Base-by-base conservation (phyloP, 129 eudicot genomes). In the Silybum marianum region DNA sequence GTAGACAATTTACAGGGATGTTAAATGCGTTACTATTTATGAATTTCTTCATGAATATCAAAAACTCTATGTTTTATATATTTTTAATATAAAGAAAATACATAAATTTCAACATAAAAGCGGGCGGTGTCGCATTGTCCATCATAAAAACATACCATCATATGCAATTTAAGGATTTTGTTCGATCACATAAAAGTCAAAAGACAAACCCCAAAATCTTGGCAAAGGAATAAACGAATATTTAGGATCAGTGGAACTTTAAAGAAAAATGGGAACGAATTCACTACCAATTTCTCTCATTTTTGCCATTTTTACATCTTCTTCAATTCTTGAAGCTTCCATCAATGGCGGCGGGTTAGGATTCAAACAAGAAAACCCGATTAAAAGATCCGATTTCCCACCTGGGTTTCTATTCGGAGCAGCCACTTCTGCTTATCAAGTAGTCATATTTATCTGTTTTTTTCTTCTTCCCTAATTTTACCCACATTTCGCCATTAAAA, bases 381-480 rank as follows among this genome's bases (percentile, higher is more conserved):
- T 85, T 58, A 77, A 69, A 66, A 84, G 88, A 84, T 87, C 93
- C 58, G 89, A 88, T 75, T 95, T 95, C 32, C 93, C 98, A 66
- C 38, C 78, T 74, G 94, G 88, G 70, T 95, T 95, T 84, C 75
- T 90, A 75, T 95, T 92, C 78, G 97, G 98, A 85, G 87, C 91
- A 54, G 89, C 94, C 46, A 95, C 98, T 82, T 92, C 98, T 66
- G 92, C 98, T 18, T 95, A 95, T 76, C 97, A 95, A 82, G 98
- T 28, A 28, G 30, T 88, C 46, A 74, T 67, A 74, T 67, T 81
- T 30, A 44, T 30, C 9, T 51, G 30, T 69, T 12, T 71, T 16
- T 70, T n/a, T n/a, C n/a, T n/a, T 28, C 23, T 32, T 32, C 36
- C 5, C 6, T 32, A 32, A 32, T 32, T 32, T 32, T 32, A 32